phyloP scores from a whole-genome alignment of 1,284 basidiomycete species.

The Sporisorium exsertum region DNA sequence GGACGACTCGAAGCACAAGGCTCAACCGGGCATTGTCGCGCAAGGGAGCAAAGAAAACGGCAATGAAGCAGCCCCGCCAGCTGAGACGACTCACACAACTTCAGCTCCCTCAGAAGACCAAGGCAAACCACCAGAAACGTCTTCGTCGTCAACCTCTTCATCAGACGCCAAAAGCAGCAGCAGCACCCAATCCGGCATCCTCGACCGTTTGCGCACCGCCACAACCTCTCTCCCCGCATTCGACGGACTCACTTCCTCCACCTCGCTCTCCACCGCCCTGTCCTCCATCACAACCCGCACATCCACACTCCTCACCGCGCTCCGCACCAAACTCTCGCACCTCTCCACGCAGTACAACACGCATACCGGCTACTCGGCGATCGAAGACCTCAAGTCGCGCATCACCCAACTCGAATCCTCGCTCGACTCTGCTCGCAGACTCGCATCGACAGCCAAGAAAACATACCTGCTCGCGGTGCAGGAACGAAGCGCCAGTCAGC shows the following conservation, averaged over 20 bases:
- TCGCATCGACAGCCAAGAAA: constrained; percentile 27
- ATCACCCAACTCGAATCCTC: constrained; percentile 34
- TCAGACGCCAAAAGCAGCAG: background rate
- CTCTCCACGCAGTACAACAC: constrained; percentile 56
- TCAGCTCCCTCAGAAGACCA: background rate
- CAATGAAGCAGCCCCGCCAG: background rate
- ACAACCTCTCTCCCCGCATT: constrained; percentile 17
- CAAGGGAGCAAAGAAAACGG: background rate
- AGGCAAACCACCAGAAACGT: background rate
- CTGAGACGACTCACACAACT: background rate
- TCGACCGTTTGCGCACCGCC: constrained; percentile 13
- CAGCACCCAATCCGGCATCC: background rate
- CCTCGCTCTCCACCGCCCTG: constrained; percentile 8
- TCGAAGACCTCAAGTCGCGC: constrained; percentile 49
- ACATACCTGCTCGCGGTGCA: constrained; percentile 56
- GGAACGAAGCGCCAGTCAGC: constrained; percentile 50
- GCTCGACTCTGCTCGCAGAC: constrained; percentile 18
- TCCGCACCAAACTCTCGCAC: constrained; percentile 29
- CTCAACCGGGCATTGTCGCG: background rate
- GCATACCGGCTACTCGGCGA: constrained; percentile 56
- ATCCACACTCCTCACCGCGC: background rate
- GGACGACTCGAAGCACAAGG: constrained; percentile 8
- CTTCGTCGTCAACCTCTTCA: background rate
- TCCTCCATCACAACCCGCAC: constrained; percentile 7
- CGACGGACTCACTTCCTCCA: constrained; percentile 23